Evolutionary conservation across 768 basidiomycete genomes (phyloP).

Genomic region (Leccinum incarnatum): DNA sequence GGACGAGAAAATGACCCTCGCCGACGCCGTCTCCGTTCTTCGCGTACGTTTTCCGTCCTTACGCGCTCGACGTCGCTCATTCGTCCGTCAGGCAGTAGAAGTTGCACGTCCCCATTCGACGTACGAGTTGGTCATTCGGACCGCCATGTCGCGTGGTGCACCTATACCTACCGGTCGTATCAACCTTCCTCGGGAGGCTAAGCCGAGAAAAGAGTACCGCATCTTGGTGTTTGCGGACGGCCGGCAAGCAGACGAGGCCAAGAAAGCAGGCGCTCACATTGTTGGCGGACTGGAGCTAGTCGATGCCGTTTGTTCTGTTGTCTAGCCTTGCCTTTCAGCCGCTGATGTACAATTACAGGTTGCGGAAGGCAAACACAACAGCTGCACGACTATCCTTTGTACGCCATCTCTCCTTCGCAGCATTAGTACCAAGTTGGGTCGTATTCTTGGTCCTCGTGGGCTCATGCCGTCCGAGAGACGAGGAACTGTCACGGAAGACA

Average conservation of each 20-base stretch:
- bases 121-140: slow-evolving; percentile 80
- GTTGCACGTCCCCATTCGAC: slow-evolving; percentile 72
- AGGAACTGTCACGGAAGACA: slow-evolving; percentile 91
- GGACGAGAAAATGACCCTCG: slow-evolving; percentile 62
- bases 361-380: slow-evolving; percentile 66
- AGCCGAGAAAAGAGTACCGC: slow-evolving; percentile 63
- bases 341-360: slow-evolving; percentile 45
- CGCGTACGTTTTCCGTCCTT: slow-evolving; percentile 46
- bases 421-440: slow-evolving; percentile 77
- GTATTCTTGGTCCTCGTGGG: slow-evolving; percentile 83
- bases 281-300: slow-evolving; percentile 90
- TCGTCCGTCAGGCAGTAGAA: slow-evolving; percentile 66
- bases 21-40: slow-evolving; percentile 65
- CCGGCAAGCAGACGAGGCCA: slow-evolving; percentile 75
- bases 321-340: neutral
- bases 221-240: slow-evolving; percentile 96
- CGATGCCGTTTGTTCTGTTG: slow-evolving; percentile 62
- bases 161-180: slow-evolving; percentile 89
- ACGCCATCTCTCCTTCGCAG: slow-evolving; percentile 74
- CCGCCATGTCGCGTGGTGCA: slow-evolving; percentile 72
- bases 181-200: slow-evolving; percentile 78
- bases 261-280: slow-evolving; percentile 81
- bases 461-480: slow-evolving; percentile 94
- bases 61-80: slow-evolving; percentile 4
- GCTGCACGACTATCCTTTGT: slow-evolving; percentile 76